These are phyloP conservation scores for Pythium chondricola DNA, from an alignment of 352 stramenopile species.

Conservation along the genomic window DNA sequence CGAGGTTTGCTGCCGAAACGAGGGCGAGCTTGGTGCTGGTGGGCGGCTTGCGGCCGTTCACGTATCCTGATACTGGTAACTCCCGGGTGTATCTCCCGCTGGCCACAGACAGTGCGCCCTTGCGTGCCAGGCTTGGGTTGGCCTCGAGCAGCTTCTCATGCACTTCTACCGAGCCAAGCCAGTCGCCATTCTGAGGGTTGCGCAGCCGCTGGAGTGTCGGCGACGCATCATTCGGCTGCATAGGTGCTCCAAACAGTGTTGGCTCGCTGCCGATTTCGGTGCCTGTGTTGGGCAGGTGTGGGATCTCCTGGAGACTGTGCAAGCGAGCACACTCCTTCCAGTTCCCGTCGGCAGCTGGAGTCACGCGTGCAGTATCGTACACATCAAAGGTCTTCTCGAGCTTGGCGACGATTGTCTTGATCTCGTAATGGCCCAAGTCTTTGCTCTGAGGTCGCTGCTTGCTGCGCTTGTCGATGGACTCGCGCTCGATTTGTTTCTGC, in stretches of 20 bases:
- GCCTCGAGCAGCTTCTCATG: conserved; percentile 38
- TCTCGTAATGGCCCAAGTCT: conserved; percentile 42
- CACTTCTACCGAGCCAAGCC: conserved; percentile 66
- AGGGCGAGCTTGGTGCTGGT: conserved; percentile 28
- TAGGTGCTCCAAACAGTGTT: conserved; percentile 37
- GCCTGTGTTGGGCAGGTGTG: conserved; percentile 48
- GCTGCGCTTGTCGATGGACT: conserved; percentile 62
- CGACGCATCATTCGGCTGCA: conserved; percentile 36
- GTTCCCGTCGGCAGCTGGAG: conserved; percentile 46
- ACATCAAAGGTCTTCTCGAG: conserved; percentile 68
- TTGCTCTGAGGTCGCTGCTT: conserved; percentile 69
- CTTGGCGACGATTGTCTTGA: conserved; percentile 55
- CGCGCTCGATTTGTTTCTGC: conserved; percentile 65
- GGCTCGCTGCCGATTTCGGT: conserved; percentile 47
- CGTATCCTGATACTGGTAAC: conserved; percentile 39
- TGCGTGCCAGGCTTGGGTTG: conserved; percentile 60
- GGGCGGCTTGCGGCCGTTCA: conserved; percentile 17
- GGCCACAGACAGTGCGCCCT: conserved; percentile 50
- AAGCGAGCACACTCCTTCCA: conserved; percentile 49
- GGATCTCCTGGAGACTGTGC: conserved; percentile 58
- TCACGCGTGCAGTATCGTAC: conserved; percentile 66
- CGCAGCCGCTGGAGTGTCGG: conserved; percentile 39
- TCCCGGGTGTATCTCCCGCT: conserved; percentile 71
- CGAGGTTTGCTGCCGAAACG: conserved; percentile 38
- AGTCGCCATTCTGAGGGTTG: conserved; percentile 41